Evolutionary conservation across 257 asterid species (phyloP), one percentile per base, ranked within the genome.

Genomic region (Solanum pennellii): DNA sequence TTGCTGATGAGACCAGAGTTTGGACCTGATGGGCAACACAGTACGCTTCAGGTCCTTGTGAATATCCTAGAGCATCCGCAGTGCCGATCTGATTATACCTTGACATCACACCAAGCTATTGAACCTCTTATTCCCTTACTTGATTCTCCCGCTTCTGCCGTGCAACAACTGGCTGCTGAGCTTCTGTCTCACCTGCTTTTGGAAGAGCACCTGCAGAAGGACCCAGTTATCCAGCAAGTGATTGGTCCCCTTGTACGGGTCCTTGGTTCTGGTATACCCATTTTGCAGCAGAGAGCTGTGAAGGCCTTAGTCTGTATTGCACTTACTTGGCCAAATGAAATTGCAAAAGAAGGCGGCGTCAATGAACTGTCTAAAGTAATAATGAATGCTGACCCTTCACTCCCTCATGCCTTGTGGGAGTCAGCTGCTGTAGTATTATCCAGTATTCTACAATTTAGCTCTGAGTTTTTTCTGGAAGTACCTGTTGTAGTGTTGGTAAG

Each of bases 331-430:
- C 98, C 99, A 42, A 97, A 96, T 87, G 99, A 97, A 89, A 97
- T 97, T 83, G 99, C 99, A 27, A 97, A 92, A 90, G 99, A 96
- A 92, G 99, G 99, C 33, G 99, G 99, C n/a, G 99, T 97, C 18
- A 88, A 93, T 88, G 98, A 96, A 91, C 91, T 97, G 75, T 97
- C 99, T 62, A 95, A 89, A 87, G 98, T 96, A 83, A 92, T 97
- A 86, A 92, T 97, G 89, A 98, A 97, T 86, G 93, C 98, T 5
- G 99, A 97, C 93, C 93, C 98, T 83, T 89, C 92, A 65, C 94
- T 93, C 83, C 99, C 98, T 83, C 93, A 93, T 86, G 94, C 95
- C 86, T 88, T 93, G 91, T 97, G 99, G 99, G 99, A 97, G 88
- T 93, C 96, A 87, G 98, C 99, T 88, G 99, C 99, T 92, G 93